A percentile compares a stretch with the other conserved stretches of the same genome.
These are phyloP conservation scores for Blastobotrys mokoenaii DNA, from an alignment of 805 yeast genomes.

Conservation along the genomic window DNA sequence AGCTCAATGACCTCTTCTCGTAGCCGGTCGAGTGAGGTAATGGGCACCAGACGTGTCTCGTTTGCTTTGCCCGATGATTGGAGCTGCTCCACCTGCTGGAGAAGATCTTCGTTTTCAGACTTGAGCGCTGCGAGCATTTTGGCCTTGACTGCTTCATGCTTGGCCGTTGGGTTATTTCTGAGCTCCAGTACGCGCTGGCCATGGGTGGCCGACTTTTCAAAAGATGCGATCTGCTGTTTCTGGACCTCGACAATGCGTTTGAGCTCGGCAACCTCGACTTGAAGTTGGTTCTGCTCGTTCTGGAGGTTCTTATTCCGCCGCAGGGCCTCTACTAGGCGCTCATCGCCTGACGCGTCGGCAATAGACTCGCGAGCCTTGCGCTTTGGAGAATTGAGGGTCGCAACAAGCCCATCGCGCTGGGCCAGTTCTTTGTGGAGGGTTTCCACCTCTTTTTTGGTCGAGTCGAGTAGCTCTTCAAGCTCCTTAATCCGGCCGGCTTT, in stretches of 20 bases:
- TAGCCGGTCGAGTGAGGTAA: constrained; percentile 53
- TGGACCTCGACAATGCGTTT: constrained; percentile 21
- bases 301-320: constrained; percentile 14
- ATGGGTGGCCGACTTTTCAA: constrained; percentile 10
- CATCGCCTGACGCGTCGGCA: neutral
- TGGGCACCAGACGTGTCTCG: constrained; percentile 41
- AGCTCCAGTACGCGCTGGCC: constrained; percentile 46
- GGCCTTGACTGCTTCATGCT: constrained; percentile 53
- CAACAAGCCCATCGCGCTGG: constrained; percentile 22
- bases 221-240: constrained; percentile 10
- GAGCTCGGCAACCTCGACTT: constrained; percentile 6
- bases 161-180: constrained; percentile 54
- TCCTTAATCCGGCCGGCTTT: constrained; percentile 23
- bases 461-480: constrained; percentile 43
- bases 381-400: constrained; percentile 10
- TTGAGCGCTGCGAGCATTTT: constrained; percentile 42
- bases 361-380: constrained; percentile 7
- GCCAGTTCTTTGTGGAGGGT: constrained; percentile 34
- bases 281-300: constrained; percentile 14
- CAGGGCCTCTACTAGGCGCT: constrained; percentile 9
- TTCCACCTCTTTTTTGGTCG: constrained; percentile 45
- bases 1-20: constrained; percentile 43
- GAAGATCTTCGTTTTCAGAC: constrained; percentile 51
- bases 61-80: constrained; percentile 9
- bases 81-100: constrained; percentile 18